A percentile compares a stretch with the other conserved stretches of the same genome.
Conservation (phyloP, 176 grass and related monocot species). For the Rhipidocladum racemiflorum region DNA sequence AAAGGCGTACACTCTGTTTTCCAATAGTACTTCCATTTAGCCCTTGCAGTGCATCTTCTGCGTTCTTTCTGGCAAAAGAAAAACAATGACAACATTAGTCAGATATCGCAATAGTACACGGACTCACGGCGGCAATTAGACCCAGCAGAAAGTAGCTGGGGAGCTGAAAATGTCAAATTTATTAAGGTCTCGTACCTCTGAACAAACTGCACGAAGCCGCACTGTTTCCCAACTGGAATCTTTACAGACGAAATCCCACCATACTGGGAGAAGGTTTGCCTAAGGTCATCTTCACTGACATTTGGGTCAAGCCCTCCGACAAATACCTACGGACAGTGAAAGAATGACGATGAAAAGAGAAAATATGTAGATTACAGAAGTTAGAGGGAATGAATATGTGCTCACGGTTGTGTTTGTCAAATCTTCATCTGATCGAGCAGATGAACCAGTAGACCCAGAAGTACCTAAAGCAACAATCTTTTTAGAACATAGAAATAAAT, state of each 20-base stretch:
- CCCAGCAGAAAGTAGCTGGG: background rate
- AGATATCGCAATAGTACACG: background rate
- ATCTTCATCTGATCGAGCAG: conserved; percentile 70
- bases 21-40: conserved; percentile 76
- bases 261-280: conserved; percentile 75
- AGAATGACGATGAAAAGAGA: conserved; percentile 10
- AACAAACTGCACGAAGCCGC: conserved; percentile 89
- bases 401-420: conserved; percentile 90
- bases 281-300: conserved; percentile 84
- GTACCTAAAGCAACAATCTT: conserved; percentile 44
- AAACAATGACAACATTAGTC: background rate
- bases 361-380: conserved; percentile 6
- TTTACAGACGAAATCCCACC: conserved; percentile 92
- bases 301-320: conserved; percentile 89
- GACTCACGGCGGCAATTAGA: background rate
- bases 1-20: conserved; percentile 84
- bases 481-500: conserved; percentile 13
- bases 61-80: conserved; percentile 57
- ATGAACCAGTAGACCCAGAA: conserved; percentile 62
- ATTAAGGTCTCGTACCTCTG: conserved; percentile 51
- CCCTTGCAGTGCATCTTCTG: conserved; percentile 87
- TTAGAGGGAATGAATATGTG: conserved; percentile 12
- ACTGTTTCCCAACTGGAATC: conserved; percentile 91
- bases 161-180: background rate
- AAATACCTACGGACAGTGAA: conserved; percentile 68